Evolutionary conservation across 2,329 filamentous ascomycete genomes (phyloP).

Genomic region (Colletotrichum navitas): DNA sequence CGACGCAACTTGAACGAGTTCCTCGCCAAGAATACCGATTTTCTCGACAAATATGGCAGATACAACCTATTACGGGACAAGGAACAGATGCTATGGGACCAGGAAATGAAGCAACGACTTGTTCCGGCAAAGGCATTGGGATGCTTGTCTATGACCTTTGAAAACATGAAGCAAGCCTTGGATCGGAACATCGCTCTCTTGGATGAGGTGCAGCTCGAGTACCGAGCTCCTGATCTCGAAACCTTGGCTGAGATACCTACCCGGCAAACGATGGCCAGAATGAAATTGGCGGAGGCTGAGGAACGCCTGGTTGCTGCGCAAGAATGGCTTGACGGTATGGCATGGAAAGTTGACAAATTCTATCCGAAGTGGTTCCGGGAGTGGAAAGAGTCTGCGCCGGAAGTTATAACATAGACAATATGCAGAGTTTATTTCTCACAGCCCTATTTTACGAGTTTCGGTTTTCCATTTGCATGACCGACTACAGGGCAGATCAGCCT

Average conservation of each 20-base stretch:
- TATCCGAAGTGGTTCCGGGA: background rate
- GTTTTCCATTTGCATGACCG: no score
- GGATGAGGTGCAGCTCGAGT: background rate
- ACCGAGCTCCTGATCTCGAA: background rate
- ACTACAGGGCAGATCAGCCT: no score
- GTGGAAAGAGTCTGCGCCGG: background rate
- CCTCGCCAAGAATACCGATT: background rate
- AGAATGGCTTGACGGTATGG: background rate
- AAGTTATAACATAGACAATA: background rate
- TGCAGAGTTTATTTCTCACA: no score
- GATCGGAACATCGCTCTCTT: background rate
- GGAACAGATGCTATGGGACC: background rate
- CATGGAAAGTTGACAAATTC: background rate
- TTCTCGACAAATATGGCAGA: background rate
- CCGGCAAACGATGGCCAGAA: background rate
- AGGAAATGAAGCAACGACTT: background rate
- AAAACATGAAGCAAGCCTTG: background rate
- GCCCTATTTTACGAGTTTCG: no score
- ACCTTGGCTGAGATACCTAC: background rate
- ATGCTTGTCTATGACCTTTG: background rate
- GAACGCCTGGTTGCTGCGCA: background rate
- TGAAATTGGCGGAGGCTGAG: background rate
- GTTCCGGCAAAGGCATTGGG: background rate
- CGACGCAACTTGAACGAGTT: background rate
- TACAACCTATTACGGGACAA: background rate